Evolutionary conservation across 192 early-diverging fungal genomes (phyloP).

Genomic region (Thoreauomyces humboldtii): DNA sequence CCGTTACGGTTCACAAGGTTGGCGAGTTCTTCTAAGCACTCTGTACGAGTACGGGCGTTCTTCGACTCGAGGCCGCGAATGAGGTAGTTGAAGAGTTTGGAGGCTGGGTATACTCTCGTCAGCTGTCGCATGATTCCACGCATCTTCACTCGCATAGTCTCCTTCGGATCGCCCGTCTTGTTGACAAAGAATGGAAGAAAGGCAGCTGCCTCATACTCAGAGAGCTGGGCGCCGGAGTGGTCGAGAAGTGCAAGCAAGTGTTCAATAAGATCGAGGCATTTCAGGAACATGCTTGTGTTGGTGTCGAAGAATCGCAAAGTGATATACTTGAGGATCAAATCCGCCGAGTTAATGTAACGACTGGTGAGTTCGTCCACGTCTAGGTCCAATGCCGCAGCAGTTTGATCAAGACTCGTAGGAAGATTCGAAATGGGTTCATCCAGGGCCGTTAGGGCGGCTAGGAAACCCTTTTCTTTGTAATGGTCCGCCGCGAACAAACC

Average conservation of each 20-base stretch:
- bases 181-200: slow-evolving; percentile 73
- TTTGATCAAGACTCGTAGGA: background rate
- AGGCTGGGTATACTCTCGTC: slow-evolving; percentile 72
- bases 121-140: slow-evolving; percentile 70
- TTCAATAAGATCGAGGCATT: slow-evolving; percentile 79
- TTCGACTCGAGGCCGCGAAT: slow-evolving; percentile 73
- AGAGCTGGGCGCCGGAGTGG: slow-evolving; percentile 57
- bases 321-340: slow-evolving; percentile 82
- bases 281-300: slow-evolving; percentile 83
- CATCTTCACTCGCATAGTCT: slow-evolving; percentile 70
- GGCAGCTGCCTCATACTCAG: slow-evolving; percentile 77
- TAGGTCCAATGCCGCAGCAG: background rate
- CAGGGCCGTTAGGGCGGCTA: slow-evolving; percentile 64
- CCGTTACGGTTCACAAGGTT: slow-evolving; percentile 71
- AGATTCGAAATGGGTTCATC: slow-evolving; percentile 60
- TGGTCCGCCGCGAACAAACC: slow-evolving; percentile 78
- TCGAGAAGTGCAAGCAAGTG: slow-evolving; percentile 67
- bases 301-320: slow-evolving; percentile 90
- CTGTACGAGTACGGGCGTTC: slow-evolving; percentile 75
- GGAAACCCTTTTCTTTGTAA: slow-evolving; percentile 81
- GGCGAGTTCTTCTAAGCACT: slow-evolving; percentile 79
- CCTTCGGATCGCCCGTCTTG: slow-evolving; percentile 84
- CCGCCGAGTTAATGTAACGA: slow-evolving; percentile 69
- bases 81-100: slow-evolving; percentile 71
- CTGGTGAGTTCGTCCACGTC: slow-evolving; percentile 54